A percentile compares a stretch with the other conserved stretches of the same genome.
These are phyloP conservation scores for Triticum monococcum DNA, from an alignment of 176 grass and related monocot genomes.

Conservation along the genomic window DNA sequence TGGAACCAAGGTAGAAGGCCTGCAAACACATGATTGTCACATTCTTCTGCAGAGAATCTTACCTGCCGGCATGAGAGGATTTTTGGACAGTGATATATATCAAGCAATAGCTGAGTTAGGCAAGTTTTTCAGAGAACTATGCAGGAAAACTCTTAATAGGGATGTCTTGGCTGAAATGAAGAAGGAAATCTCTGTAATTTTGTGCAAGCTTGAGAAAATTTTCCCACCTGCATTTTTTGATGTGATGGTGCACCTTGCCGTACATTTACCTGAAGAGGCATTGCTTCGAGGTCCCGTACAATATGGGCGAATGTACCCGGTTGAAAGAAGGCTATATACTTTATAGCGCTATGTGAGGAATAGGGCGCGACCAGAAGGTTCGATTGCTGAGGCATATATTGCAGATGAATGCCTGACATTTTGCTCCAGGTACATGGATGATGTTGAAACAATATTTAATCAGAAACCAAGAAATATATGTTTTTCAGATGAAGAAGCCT, in stretches of 20 bases:
- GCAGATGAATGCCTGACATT: neutral
- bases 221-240: conserved; percentile 3
- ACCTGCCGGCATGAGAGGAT: neutral
- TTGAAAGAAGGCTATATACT: neutral
- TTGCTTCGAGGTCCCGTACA: neutral
- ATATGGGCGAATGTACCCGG: neutral
- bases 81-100: neutral
- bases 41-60: neutral
- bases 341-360: neutral
- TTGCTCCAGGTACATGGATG: neutral
- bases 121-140: neutral
- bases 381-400: neutral
- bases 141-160: neutral
- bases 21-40: neutral
- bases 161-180: conserved; percentile 1
- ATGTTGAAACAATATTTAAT: neutral
- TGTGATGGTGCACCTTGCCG: neutral
- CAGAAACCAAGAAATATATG: neutral
- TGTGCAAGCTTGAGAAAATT: conserved; percentile 34
- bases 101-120: neutral
- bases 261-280: neutral
- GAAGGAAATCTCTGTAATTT: neutral
- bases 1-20: neutral
- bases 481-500: neutral
- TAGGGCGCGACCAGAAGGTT: neutral